Percentiles rank a stretch among this genome's conserved stretches.
phyloP scores from a whole-genome alignment of 1,284 basidiomycete genomes.

The Moesziomyces sp. region DNA sequence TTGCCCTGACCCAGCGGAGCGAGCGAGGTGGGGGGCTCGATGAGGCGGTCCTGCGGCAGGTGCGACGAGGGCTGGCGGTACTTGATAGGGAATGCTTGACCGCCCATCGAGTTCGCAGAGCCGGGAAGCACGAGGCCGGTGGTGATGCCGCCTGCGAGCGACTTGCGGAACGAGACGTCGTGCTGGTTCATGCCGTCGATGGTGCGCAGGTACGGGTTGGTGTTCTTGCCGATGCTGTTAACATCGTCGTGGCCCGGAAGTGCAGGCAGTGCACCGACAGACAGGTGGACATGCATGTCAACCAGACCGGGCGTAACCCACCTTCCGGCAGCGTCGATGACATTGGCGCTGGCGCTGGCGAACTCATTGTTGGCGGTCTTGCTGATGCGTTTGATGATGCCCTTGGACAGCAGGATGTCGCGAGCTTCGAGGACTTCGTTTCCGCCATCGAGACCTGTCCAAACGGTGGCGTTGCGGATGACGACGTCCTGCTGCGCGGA shows the following conservation, averaged over 20 bases:
- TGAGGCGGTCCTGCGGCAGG: conserved; percentile 43
- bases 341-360: conserved; percentile 2
- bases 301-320: conserved; percentile 72
- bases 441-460: conserved; percentile 79
- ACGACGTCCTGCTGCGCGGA: conserved; percentile 73
- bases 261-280: conserved; percentile 62
- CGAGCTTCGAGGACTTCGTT: conserved; percentile 74
- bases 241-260: conserved; percentile 72
- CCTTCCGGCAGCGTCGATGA: conserved; percentile 48
- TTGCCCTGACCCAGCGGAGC: conserved; percentile 48
- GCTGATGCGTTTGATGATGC: conserved; percentile 69
- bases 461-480: conserved; percentile 81
- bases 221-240: conserved; percentile 71
- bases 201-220: conserved; percentile 75
- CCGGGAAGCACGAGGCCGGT: conserved; percentile 77
- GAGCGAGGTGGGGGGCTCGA: conserved; percentile 59
- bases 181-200: conserved; percentile 76
- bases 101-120: conserved; percentile 75
- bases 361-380: conserved; percentile 7
- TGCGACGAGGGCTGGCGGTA: conserved; percentile 65
- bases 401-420: conserved; percentile 69
- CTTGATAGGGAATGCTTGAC: conserved; percentile 79
- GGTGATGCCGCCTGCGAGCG: conserved; percentile 77
- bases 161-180: conserved; percentile 73
- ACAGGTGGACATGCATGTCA: conserved; percentile 83